These are phyloP conservation scores for Macrolepiota dolichaula DNA, from an alignment of 768 basidiomycete genomes.

Conservation along the genomic window DNA sequence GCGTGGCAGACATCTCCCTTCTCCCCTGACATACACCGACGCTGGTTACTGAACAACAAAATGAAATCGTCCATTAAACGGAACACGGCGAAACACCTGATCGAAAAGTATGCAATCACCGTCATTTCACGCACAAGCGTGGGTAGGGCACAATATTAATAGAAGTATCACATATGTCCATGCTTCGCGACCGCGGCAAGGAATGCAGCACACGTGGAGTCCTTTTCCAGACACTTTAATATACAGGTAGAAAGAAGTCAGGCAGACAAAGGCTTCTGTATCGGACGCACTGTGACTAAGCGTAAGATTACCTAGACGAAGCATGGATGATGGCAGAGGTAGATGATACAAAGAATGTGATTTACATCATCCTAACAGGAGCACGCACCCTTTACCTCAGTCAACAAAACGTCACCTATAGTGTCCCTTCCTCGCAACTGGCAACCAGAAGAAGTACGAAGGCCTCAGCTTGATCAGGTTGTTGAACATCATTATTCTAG, in stretches of 20 bases:
- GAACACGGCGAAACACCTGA: not conserved
- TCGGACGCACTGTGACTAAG: not conserved
- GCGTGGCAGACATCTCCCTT: not conserved
- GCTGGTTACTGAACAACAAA: not conserved
- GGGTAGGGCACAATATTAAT: not conserved
- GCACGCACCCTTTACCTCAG: not conserved
- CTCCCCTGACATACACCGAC: not conserved
- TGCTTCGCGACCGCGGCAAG: not conserved
- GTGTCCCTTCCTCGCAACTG: not conserved
- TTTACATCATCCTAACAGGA: conserved; percentile 2
- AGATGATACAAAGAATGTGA: not conserved
- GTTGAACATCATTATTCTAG: not conserved
- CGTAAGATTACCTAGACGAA: not conserved
- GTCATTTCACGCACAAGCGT: not conserved
- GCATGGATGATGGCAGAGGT: not conserved
- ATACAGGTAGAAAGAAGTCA: not conserved
- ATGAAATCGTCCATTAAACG: not conserved
- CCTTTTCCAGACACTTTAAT: conserved; percentile 2
- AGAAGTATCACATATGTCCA: not conserved
- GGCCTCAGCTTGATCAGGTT: not conserved
- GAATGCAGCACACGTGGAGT: conserved; percentile 1
- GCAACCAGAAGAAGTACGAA: not conserved
- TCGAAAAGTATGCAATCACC: not conserved
- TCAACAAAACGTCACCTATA: not conserved
- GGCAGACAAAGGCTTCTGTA: not conserved